A percentile compares a stretch with the other conserved stretches of the same genome.
Conservation (phyloP, 768 basidiomycete species). For the Serendipita sp. region DNA sequence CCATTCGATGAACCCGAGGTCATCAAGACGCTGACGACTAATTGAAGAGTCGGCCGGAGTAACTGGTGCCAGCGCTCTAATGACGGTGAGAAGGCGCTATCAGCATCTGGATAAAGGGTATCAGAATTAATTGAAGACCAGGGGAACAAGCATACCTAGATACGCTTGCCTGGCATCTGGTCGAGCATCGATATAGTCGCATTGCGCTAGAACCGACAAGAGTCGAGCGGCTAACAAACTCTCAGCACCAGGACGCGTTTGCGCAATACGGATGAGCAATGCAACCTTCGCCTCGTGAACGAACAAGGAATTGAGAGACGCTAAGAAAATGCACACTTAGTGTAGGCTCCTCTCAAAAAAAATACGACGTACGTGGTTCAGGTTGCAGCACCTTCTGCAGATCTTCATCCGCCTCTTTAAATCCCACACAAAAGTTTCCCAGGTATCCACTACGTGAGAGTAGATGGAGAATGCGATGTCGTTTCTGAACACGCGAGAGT, state of each 20-base stretch:
- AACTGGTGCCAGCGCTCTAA: constrained; percentile 84
- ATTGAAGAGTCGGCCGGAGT: constrained; percentile 72
- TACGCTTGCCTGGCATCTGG: constrained; percentile 73
- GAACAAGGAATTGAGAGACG: constrained; percentile 79
- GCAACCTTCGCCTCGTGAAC: constrained; percentile 94
- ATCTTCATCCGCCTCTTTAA: constrained; percentile 68
- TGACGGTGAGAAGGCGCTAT: constrained; percentile 77
- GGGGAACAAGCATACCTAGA: constrained; percentile 38
- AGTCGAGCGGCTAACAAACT: constrained; percentile 64
- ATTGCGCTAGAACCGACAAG: constrained; percentile 58
- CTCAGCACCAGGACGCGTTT: constrained; percentile 73
- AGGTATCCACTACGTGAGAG: constrained; percentile 64
- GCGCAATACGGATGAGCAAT: constrained; percentile 67
- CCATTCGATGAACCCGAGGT: constrained; percentile 57
- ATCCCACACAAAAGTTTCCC: constrained; percentile 60
- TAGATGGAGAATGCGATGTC: constrained; percentile 39
- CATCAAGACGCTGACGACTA: constrained; percentile 60
- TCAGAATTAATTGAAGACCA: neutral
- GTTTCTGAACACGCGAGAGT: constrained; percentile 54
- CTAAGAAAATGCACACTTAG: constrained; percentile 25
- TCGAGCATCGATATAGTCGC: constrained; percentile 73
- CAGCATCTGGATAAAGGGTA: constrained; percentile 37
- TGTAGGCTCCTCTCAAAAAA: neutral
- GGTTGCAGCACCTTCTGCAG: constrained; percentile 68
- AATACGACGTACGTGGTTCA: constrained; percentile 59